These are phyloP conservation scores for Lachancea fermentati DNA, from an alignment of 805 yeast genomes.

Conservation along the genomic window DNA sequence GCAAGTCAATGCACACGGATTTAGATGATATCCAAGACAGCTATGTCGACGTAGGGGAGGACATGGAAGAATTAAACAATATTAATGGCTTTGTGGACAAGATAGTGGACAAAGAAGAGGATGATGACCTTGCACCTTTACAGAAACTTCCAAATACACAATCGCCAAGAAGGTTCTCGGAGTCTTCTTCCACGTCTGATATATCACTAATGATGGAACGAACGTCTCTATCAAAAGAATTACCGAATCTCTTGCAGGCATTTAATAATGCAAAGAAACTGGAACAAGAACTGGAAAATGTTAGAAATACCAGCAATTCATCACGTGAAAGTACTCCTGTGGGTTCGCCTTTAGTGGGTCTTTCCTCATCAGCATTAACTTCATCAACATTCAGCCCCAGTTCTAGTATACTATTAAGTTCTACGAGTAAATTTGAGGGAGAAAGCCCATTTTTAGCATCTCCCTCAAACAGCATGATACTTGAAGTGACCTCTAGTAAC, in stretches of 20 bases:
- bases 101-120: constrained; percentile 4
- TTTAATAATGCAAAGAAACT: constrained; percentile 56
- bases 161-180: constrained; percentile 16
- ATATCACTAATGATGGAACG: constrained; percentile 39
- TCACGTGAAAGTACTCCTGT: constrained; percentile 3
- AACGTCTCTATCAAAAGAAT: constrained; percentile 55
- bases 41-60: constrained; percentile 3
- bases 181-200: constrained; percentile 27
- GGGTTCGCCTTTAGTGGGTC: constrained; percentile 3
- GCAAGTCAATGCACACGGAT: constrained; percentile 4
- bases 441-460: neutral
- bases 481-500: constrained; percentile 2
- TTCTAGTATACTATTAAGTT: constrained; percentile 3
- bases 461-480: constrained; percentile 1
- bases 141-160: neutral
- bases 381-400: constrained; percentile 5
- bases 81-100: constrained; percentile 7
- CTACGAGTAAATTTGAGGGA: neutral
- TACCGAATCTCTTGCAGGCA: constrained; percentile 62
- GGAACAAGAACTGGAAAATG: constrained; percentile 43
- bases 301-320: constrained; percentile 8
- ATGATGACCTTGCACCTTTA: constrained; percentile 4
- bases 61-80: constrained; percentile 10
- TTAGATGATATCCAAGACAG: neutral
- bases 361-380: neutral